Conservation (phyloP, 345 rosid species). For the Ceriops tagal region DNA sequence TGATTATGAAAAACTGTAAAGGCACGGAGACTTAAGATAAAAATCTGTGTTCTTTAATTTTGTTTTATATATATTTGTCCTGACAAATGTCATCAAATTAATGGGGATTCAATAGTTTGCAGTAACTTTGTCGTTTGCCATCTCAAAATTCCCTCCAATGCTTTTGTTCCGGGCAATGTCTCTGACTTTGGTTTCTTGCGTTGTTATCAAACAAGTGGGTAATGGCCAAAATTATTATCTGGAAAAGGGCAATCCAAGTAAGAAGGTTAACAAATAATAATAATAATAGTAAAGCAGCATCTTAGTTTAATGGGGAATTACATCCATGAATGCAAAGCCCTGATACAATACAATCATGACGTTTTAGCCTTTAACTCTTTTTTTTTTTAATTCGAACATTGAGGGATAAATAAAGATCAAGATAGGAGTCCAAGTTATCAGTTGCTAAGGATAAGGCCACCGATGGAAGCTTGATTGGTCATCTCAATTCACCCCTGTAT, state of each 20-base stretch:
- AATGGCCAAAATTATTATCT: constrained; percentile 41
- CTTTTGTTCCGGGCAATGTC: neutral
- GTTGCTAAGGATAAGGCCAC: too few species aligned
- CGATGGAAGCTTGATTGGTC: too few species aligned
- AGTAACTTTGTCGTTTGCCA: too few species aligned
- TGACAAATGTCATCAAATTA: neutral
- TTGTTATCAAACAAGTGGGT: constrained; percentile 2
- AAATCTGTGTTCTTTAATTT: neutral
- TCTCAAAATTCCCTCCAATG: neutral
- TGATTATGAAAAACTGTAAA: neutral
- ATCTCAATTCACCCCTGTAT: too few species aligned
- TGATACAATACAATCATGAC: too few species aligned
- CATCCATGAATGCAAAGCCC: constrained; percentile 24
- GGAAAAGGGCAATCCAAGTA: neutral
- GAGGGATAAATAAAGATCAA: too few species aligned
- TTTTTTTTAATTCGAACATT: too few species aligned
- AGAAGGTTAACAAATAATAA: too few species aligned
- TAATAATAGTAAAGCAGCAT: constrained; percentile 21
- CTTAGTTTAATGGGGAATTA: constrained; percentile 1
- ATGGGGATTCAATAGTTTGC: too few species aligned
- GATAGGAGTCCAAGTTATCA: too few species aligned
- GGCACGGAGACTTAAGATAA: neutral
- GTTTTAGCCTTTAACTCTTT: too few species aligned
- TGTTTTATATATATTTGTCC: neutral
- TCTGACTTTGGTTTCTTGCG: neutral